These are phyloP conservation scores for Moniliophthora roreri DNA, from an alignment of 1,284 basidiomycete genomes.

Conservation along the genomic window DNA sequence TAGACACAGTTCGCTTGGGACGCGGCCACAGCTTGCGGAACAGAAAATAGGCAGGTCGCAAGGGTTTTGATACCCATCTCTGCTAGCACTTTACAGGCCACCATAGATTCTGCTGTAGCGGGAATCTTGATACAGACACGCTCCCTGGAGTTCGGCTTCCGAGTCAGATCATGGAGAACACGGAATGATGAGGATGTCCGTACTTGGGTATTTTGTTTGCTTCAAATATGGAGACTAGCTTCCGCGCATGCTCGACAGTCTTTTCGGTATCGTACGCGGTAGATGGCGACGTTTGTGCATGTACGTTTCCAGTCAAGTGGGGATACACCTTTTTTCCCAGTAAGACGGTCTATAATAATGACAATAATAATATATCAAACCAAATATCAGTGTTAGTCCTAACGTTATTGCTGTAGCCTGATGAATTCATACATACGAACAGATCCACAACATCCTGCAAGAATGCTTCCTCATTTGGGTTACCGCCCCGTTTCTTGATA, in stretches of 20 bases:
- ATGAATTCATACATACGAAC: conserved; percentile 29
- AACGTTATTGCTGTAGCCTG: background rate
- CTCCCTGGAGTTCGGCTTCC: conserved; percentile 24
- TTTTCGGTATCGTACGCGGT: conserved; percentile 41
- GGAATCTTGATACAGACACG: conserved; percentile 55
- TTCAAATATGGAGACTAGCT: conserved; percentile 41
- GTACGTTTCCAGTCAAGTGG: conserved; percentile 43
- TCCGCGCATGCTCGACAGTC: conserved; percentile 46
- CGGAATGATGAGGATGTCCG: conserved; percentile 16
- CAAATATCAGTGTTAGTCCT: conserved; percentile 1
- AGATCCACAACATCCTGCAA: conserved; percentile 39
- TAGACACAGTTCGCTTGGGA: conserved; percentile 47
- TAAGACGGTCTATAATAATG: conserved; percentile 39
- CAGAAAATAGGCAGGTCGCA: conserved; percentile 46
- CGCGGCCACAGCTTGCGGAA: conserved; percentile 47
- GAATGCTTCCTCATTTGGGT: conserved; percentile 28
- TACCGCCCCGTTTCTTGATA: conserved; percentile 22
- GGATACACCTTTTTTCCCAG: conserved; percentile 46
- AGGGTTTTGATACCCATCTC: conserved; percentile 43
- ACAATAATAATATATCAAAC: too few species aligned
- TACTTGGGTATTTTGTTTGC: conserved; percentile 44
- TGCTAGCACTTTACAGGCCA: conserved; percentile 43
- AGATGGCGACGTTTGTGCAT: conserved; percentile 45
- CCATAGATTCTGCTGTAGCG: conserved; percentile 42
- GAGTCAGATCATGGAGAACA: too few species aligned